A percentile compares a stretch with the other conserved stretches of the same genome.
Evolutionary conservation across 805 yeast genomes (phyloP).

Genomic region (Ogataea ramenticola): DNA sequence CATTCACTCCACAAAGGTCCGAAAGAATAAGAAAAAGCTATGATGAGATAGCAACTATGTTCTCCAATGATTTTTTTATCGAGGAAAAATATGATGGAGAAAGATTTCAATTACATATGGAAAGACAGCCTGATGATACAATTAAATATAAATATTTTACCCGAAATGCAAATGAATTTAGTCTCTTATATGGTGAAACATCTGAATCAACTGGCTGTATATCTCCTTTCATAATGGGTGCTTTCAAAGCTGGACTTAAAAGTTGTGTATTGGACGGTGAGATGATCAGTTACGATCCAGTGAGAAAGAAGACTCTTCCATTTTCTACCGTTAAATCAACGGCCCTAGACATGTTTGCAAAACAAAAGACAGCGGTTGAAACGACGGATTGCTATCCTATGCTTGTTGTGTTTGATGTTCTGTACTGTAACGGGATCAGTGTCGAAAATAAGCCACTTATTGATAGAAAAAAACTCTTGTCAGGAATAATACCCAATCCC

Average conservation of each 20-base stretch:
- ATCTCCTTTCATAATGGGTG: slow-evolving; percentile 26
- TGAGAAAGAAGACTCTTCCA: slow-evolving; percentile 50
- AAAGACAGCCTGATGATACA: slow-evolving; percentile 30
- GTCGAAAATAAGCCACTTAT: slow-evolving; percentile 47
- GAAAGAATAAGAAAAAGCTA: slow-evolving; percentile 45
- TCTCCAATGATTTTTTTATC: slow-evolving; percentile 50
- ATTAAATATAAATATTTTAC: slow-evolving; percentile 44
- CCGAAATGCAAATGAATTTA: slow-evolving; percentile 67
- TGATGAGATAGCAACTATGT: slow-evolving; percentile 38
- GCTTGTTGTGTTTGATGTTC: slow-evolving; percentile 63
- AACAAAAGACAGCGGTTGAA: slow-evolving; percentile 21
- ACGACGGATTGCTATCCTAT: slow-evolving; percentile 38
- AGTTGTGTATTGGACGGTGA: slow-evolving; percentile 75
- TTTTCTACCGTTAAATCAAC: slow-evolving; percentile 74
- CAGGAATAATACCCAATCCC: slow-evolving; percentile 34
- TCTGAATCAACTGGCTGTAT: slow-evolving; percentile 18
- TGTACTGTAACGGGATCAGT: slow-evolving; percentile 61
- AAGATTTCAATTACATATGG: slow-evolving; percentile 70
- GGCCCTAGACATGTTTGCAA: slow-evolving; percentile 45
- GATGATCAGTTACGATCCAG: slow-evolving; percentile 81
- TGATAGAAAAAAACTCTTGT: slow-evolving; percentile 48
- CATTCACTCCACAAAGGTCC: slow-evolving; percentile 76
- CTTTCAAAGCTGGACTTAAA: slow-evolving; percentile 21
- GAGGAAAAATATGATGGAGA: slow-evolving; percentile 97
- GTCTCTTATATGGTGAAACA: slow-evolving; percentile 54